Percentiles rank a stretch among this genome's conserved stretches.
These are phyloP conservation scores for Vachellia collinsii DNA, from an alignment of 306 rosid species.

Conservation along the genomic window DNA sequence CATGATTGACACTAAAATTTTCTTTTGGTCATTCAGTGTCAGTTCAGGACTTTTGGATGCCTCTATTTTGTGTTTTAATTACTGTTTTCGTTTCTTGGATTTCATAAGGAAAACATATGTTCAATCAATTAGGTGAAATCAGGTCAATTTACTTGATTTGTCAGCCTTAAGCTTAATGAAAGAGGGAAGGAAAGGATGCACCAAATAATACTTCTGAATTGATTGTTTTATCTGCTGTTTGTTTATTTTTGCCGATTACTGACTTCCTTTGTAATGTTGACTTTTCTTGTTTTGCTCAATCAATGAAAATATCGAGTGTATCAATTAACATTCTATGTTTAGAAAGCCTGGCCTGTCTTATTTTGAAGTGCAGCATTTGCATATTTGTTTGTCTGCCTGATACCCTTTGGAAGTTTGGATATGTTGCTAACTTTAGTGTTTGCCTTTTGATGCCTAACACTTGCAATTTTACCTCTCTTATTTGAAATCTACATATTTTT, in stretches of 20 bases:
- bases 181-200: background rate
- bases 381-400: background rate
- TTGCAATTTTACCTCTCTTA: slow-evolving; percentile 12
- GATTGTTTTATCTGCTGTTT: background rate
- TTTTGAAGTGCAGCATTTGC: background rate
- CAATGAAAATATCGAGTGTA: slow-evolving; percentile 3
- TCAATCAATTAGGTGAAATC: background rate
- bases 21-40: background rate
- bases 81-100: background rate
- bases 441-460: slow-evolving; percentile 14
- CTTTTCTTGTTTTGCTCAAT: background rate
- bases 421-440: background rate
- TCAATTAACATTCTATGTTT: background rate
- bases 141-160: background rate
- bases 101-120: background rate
- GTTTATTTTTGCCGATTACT: background rate
- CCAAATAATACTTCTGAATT: background rate
- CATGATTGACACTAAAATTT: slow-evolving; percentile 7
- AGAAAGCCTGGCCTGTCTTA: background rate
- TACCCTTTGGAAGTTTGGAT: background rate
- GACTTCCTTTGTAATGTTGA: background rate
- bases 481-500: slow-evolving; percentile 19
- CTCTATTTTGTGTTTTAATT: background rate
- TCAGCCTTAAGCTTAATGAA: background rate
- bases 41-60: background rate